Conservation (phyloP, 1,284 basidiomycete genomes). For the Anthracocystis walkeri region DNA sequence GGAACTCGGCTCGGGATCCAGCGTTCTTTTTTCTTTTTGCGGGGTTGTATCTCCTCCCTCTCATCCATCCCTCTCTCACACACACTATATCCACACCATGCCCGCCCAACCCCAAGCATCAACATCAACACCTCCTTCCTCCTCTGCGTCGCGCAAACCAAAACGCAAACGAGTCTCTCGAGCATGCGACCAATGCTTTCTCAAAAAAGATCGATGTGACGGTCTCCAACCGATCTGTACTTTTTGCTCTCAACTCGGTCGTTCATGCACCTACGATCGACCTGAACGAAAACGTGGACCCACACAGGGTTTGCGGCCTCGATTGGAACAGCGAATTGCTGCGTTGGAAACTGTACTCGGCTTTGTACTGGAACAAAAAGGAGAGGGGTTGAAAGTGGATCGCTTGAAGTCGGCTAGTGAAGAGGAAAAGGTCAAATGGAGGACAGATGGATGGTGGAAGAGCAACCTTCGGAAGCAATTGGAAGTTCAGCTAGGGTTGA, state of each 20-base stretch:
- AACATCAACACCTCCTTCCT: background rate
- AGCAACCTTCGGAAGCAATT: background rate
- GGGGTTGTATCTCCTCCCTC: background rate
- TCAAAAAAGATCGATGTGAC: constrained; percentile 50
- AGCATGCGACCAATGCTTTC: constrained; percentile 53
- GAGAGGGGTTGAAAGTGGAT: background rate
- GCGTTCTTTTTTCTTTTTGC: no score
- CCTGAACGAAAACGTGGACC: constrained; percentile 48
- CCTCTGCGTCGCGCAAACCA: background rate
- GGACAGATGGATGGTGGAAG: constrained; percentile 14
- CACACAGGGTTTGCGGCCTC: constrained; percentile 35
- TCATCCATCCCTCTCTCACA: background rate
- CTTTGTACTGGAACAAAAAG: constrained; percentile 7
- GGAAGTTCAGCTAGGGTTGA: constrained; percentile 4
- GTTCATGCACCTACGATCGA: constrained; percentile 39
- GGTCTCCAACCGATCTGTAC: constrained; percentile 31
- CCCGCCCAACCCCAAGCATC: constrained; percentile 1
- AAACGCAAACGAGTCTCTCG: constrained; percentile 51
- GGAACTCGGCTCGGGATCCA: background rate
- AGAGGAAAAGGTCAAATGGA: constrained; percentile 2
- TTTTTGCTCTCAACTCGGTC: constrained; percentile 21
- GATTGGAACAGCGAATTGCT: constrained; percentile 30
- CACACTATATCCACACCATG: background rate
- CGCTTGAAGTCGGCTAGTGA: background rate
- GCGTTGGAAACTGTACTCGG: constrained; percentile 37